Conservation (phyloP, 768 basidiomycete genomes). For the Cyclocybe aegerita region DNA sequence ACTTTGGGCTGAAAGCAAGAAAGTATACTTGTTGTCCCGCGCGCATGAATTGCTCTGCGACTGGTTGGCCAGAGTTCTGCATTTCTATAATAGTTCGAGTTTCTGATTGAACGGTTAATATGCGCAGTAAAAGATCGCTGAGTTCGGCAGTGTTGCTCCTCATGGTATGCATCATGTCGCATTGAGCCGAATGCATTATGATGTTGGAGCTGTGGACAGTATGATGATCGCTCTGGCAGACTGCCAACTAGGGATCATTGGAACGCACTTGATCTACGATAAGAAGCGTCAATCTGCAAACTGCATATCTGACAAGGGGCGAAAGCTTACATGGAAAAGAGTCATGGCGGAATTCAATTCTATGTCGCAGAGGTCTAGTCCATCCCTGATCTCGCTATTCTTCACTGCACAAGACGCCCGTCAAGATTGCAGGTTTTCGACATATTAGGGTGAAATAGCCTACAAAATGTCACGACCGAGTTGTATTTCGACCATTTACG, state of each 20-base stretch:
- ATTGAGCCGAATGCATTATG: conserved; percentile 25
- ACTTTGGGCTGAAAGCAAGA: neutral
- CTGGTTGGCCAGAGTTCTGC: conserved; percentile 38
- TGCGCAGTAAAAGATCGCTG: conserved; percentile 37
- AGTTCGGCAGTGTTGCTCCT: conserved; percentile 31
- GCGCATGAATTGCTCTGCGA: conserved; percentile 49
- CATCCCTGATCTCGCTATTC: conserved; percentile 43
- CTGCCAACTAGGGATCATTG: neutral
- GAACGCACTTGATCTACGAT: conserved; percentile 17
- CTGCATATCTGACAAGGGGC: neutral
- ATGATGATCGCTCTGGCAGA: neutral
- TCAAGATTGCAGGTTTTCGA: neutral
- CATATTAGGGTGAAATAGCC: neutral
- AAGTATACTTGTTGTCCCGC: conserved; percentile 46
- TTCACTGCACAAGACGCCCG: conserved; percentile 33
- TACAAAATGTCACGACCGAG: conserved; percentile 34
- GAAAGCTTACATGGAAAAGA: conserved; percentile 38
- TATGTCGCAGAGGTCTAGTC: conserved; percentile 39
- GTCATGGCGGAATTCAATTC: conserved; percentile 43
- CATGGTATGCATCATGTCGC: conserved; percentile 25
- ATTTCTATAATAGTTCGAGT: conserved; percentile 35
- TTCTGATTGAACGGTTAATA: conserved; percentile 36
- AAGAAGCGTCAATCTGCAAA: neutral
- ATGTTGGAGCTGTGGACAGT: conserved; percentile 25
- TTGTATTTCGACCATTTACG: conserved; percentile 38